These are phyloP conservation scores for Sequoiadendron giganteum DNA, from an alignment of 75 land plant genomes.

Conservation along the genomic window DNA sequence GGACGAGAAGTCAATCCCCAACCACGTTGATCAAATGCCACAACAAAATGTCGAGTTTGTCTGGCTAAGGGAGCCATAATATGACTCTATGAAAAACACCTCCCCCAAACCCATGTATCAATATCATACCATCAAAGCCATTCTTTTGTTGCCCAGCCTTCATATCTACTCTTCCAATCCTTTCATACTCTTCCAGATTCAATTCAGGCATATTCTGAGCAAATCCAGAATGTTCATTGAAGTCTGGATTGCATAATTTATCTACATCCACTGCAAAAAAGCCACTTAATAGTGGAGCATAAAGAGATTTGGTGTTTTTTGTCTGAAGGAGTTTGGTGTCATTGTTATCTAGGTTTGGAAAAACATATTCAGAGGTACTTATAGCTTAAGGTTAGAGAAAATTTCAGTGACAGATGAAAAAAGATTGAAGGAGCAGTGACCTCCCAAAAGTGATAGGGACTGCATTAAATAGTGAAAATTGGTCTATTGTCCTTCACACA, in stretches of 20 bases:
- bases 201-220: constrained; percentile 39
- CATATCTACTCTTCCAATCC: neutral
- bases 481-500: too few species aligned
- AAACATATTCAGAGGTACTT: too few species aligned
- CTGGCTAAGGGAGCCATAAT: constrained; percentile 65
- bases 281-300: constrained; percentile 53
- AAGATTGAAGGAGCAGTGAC: too few species aligned
- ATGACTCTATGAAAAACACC: constrained; percentile 97
- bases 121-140: constrained; percentile 51
- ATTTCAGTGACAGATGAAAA: too few species aligned
- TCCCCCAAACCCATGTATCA: constrained; percentile 94
- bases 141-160: constrained; percentile 20
- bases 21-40: constrained; percentile 94
- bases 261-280: constrained; percentile 16
- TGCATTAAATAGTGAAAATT: too few species aligned
- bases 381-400: too few species aligned
- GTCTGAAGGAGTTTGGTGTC: too few species aligned
- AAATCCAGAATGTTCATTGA: constrained; percentile 20
- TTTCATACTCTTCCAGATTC: constrained; percentile 32
- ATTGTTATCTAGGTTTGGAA: too few species aligned
- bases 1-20: constrained; percentile 88
- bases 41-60: constrained; percentile 65
- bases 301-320: too few species aligned
- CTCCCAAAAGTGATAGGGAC: too few species aligned
- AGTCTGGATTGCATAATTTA: neutral